phyloP scores from a whole-genome alignment of 805 yeast genomes.

The Sporopachydermia lactativora region DNA sequence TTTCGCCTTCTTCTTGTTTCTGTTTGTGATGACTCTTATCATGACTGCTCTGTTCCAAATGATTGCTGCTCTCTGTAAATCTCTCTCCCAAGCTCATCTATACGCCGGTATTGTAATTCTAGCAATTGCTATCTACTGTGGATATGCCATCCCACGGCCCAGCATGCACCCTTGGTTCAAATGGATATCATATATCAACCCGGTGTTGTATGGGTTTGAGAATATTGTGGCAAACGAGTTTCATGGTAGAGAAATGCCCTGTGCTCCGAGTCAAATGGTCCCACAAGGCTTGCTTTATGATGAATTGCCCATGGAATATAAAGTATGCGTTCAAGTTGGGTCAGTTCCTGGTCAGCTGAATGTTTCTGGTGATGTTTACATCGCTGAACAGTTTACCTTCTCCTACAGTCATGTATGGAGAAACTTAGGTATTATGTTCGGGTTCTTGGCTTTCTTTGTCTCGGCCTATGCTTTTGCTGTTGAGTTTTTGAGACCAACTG shows the following conservation, averaged over 20 bases:
- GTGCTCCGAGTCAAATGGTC: slow-evolving; percentile 31
- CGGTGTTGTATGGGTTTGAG: slow-evolving; percentile 46
- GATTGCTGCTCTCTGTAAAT: slow-evolving; percentile 35
- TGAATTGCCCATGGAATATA: slow-evolving; percentile 21
- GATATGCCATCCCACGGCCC: slow-evolving; percentile 43
- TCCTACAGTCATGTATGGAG: slow-evolving; percentile 58
- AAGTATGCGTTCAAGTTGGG: slow-evolving; percentile 50
- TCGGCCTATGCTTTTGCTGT: slow-evolving; percentile 17
- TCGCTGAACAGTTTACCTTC: slow-evolving; percentile 35
- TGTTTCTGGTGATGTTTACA: slow-evolving; percentile 49
- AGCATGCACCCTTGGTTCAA: slow-evolving; percentile 61
- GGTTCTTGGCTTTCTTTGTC: slow-evolving; percentile 28
- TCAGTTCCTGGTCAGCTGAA: slow-evolving; percentile 35
- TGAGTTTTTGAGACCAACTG: slow-evolving; percentile 19
- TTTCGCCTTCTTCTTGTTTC: slow-evolving; percentile 34
- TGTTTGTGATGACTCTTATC: slow-evolving; percentile 28
- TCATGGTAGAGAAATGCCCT: slow-evolving; percentile 37
- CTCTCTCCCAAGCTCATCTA: slow-evolving; percentile 43
- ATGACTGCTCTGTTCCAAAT: slow-evolving; percentile 40
- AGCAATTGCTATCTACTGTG: slow-evolving; percentile 43
- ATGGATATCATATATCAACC: slow-evolving; percentile 48
- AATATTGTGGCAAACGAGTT: slow-evolving; percentile 54
- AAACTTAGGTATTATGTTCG: slow-evolving; percentile 56
- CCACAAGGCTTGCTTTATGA: slow-evolving; percentile 48
- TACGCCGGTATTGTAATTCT: slow-evolving; percentile 42